Evolutionary conservation across 345 rosid species (phyloP), one percentile per base, ranked within the genome.

Genomic region (Eucalyptus urophylla): DNA sequence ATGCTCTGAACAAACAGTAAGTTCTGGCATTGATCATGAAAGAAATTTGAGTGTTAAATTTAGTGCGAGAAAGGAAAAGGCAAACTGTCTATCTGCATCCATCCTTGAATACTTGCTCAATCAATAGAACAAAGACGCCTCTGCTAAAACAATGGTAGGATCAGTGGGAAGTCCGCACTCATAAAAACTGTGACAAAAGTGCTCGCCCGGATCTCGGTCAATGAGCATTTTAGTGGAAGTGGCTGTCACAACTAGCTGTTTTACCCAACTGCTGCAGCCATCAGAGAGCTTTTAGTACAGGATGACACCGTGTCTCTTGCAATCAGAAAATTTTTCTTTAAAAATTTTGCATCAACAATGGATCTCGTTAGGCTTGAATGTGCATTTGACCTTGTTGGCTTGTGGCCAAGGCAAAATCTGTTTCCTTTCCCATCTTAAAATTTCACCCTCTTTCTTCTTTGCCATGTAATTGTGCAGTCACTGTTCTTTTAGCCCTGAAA

Each of bases 401-500:
- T 76, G 47, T 40, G 47, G 85, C 47, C 47, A 76, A 40, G 9
- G 85, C 47, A 76, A 37, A 76, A 12, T 40, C 47, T 21, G 85
- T 76, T 21, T 2, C 85, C 85, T 40, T 12, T 76, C 47, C 47
- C 47, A 43, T 40, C 29, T 76, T 40, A 40, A 76, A 76, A 40
- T 76, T 40, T 76, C 47, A 37, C 29, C 2, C 83, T 11, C 0
- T 72, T 76, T 21, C 29, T 12, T 21, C 13, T 45, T 33, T 56
- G 53, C 43, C 24, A 31, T 83, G 58, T 21, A 76, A 40, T 40
- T 76, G 29, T 40, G 91, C 94, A 97, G 99, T 92, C 58, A 97
- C 96, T 4, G 94, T 95, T 53, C 94, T 97, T 53, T 95, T 94
- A 87, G 96, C 99, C 51, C 92, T 98, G 92, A 96, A 93, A 93